Conservation (phyloP, 495 filamentous ascomycete species). For the Penicillium flavigenum region DNA sequence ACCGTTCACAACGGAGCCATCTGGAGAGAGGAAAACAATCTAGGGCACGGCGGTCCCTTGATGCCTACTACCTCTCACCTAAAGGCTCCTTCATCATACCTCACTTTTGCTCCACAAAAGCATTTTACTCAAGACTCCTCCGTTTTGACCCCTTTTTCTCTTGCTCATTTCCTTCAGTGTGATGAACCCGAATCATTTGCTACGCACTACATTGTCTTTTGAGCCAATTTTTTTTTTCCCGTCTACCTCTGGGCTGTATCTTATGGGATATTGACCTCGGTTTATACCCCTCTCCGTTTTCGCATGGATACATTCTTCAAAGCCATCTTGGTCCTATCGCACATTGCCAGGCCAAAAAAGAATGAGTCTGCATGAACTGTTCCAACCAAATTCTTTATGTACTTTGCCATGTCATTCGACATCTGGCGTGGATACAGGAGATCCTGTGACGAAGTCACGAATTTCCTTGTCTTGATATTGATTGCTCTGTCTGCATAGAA, state of each 20-base stretch:
- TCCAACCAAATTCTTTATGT: slow-evolving; percentile 12
- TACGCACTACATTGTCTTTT: slow-evolving; percentile 11
- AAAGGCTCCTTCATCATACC: slow-evolving; percentile 10
- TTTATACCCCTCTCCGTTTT: slow-evolving; percentile 36
- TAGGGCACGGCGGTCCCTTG: slow-evolving; percentile 13
- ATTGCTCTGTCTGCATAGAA: slow-evolving; percentile 19
- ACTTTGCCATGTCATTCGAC: slow-evolving; percentile 18
- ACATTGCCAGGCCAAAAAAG: slow-evolving; percentile 15
- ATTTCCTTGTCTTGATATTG: slow-evolving; percentile 32
- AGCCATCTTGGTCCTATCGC: slow-evolving; percentile 1
- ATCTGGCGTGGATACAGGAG: slow-evolving; percentile 29
- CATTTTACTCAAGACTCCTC: neutral
- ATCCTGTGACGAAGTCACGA: slow-evolving; percentile 45
- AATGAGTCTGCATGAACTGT: slow-evolving; percentile 4
- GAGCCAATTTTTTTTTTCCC: slow-evolving; percentile 16
- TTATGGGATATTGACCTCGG: slow-evolving; percentile 33
- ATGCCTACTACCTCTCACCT: neutral
- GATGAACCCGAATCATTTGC: slow-evolving; percentile 4
- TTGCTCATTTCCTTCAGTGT: neutral
- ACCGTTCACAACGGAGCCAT: neutral
- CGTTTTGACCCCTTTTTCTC: neutral
- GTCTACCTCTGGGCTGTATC: slow-evolving; percentile 30
- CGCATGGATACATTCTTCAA: slow-evolving; percentile 32
- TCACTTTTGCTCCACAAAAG: neutral
- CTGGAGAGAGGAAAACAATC: neutral